Evolutionary conservation across 2,329 filamentous ascomycete genomes (phyloP).

Genomic region (Colletotrichum sp.): DNA sequence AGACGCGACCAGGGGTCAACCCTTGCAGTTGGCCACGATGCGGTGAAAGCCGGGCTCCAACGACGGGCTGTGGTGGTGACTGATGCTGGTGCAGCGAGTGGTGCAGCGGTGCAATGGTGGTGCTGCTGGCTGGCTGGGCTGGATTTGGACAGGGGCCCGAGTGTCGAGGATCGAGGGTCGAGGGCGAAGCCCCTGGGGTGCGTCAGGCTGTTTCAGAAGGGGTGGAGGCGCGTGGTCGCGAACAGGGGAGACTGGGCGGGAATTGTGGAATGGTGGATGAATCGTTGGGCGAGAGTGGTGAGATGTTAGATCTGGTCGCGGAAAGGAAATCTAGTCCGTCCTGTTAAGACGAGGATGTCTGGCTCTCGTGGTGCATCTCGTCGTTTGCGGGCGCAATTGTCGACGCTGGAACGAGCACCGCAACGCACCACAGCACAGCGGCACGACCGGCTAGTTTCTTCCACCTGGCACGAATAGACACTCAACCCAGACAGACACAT

Average conservation of each 20-base stretch:
- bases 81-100: background rate
- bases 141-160: constrained; percentile 24
- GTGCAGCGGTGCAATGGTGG: background rate
- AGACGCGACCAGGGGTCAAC: constrained; percentile 2
- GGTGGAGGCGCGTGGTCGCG: constrained; percentile 9
- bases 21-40: constrained; percentile 9
- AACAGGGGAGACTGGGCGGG: constrained; percentile 18
- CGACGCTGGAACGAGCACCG: background rate
- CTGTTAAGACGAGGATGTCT: constrained; percentile 12
- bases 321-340: constrained; percentile 3
- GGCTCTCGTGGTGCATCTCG: background rate
- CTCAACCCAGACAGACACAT: background rate
- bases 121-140: background rate
- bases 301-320: constrained; percentile 9
- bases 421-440: background rate
- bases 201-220: constrained; percentile 44
- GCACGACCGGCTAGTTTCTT: background rate
- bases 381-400: constrained; percentile 11
- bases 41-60: constrained; percentile 16
- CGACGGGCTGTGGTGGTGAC: background rate
- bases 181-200: constrained; percentile 31
- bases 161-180: constrained; percentile 26
- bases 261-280: background rate
- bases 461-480: background rate
- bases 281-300: background rate